Evolutionary conservation across 495 filamentous ascomycete species (phyloP), one percentile per base, ranked within the genome.

Genomic region (Talaromyces stipitatus): DNA sequence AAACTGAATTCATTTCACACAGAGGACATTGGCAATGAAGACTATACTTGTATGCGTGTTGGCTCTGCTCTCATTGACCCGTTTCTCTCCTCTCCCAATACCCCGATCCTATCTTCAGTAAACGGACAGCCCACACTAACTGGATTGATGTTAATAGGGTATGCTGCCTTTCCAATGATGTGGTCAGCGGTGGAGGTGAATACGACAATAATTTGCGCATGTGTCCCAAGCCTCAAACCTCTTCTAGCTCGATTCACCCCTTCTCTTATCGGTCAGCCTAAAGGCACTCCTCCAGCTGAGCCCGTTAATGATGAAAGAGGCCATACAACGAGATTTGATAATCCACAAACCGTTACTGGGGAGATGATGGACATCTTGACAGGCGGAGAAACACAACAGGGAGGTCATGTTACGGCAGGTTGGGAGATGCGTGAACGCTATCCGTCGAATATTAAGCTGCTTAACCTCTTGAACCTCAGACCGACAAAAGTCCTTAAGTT

Each of bases 141-240:
- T 7, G 5, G 6, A 36, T 12, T n/a, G 14, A n/a, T 6, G 18
- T 32, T 11, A 2, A 11, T 12, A 70, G 64, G 85, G 82, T 85
- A 88, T 91, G 68, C 86, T 4, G 88, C 90, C 5, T 67, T 90
- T 1, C 86, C 90, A 0, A 87, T 94, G 65, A 90, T 95, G 86
- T 97, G 89, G 91, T 91, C 88, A n/a, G 88, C 85, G 8, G 82
- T 97, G 57, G 91, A 96, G 68, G 90, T 96, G 66, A 91, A 95
- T 61, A 77, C 91, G 10, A 90, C 90, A 8, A 88, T 96, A 56
- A 86, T 92, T 45, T 94, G 89, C 58, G 91, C 84, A 48, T 95
- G 90, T 62, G 85, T 95, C 28, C 92, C 91, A 12, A 92, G 87
- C 14, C 73, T 96, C 59, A 96, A 96, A 64, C 92, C 91, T 18